phyloP scores from a whole-genome alignment of 495 filamentous ascomycete species.

The Amorphotheca resinae region DNA sequence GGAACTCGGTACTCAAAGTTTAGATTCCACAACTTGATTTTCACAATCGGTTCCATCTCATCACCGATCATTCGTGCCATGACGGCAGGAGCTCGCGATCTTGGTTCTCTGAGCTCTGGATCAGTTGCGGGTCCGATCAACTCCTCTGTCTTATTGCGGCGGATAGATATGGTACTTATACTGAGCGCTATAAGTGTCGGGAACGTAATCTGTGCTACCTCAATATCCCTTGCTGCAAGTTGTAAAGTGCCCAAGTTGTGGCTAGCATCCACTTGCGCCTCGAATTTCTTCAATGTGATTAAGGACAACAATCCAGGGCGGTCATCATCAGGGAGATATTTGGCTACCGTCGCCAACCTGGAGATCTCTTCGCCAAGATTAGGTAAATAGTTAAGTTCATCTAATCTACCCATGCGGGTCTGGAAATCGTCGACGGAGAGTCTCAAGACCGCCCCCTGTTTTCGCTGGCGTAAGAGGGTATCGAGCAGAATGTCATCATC shows the following conservation, averaged over 20 bases:
- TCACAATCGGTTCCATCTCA: conserved; percentile 84
- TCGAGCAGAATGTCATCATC: conserved; percentile 94
- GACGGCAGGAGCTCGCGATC: conserved; percentile 40
- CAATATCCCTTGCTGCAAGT: conserved; percentile 42
- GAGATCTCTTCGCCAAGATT: conserved; percentile 64
- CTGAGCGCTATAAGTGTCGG: conserved; percentile 70
- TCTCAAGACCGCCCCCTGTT: conserved; percentile 77
- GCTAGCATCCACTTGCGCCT: conserved; percentile 43
- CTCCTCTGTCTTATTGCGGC: conserved; percentile 55
- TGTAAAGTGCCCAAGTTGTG: conserved; percentile 54
- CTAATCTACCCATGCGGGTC: conserved; percentile 41
- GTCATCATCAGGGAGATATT: conserved; percentile 93
- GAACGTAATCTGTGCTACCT: conserved; percentile 72
- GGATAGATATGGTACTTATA: conserved; percentile 43
- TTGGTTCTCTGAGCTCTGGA: conserved; percentile 21
- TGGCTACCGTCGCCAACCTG: conserved; percentile 73
- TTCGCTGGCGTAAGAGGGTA: conserved; percentile 76
- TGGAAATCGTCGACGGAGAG: conserved; percentile 49
- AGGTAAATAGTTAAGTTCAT: conserved; percentile 50
- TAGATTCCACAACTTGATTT: conserved; percentile 71
- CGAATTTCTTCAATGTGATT: conserved; percentile 47
- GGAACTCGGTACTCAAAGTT: conserved; percentile 75
- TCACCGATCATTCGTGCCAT: conserved; percentile 83
- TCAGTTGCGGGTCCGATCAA: conserved; percentile 45
- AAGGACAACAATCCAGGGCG: conserved; percentile 79